Conservation (phyloP, 306 rosid species). For the Cicer bijugum region DNA sequence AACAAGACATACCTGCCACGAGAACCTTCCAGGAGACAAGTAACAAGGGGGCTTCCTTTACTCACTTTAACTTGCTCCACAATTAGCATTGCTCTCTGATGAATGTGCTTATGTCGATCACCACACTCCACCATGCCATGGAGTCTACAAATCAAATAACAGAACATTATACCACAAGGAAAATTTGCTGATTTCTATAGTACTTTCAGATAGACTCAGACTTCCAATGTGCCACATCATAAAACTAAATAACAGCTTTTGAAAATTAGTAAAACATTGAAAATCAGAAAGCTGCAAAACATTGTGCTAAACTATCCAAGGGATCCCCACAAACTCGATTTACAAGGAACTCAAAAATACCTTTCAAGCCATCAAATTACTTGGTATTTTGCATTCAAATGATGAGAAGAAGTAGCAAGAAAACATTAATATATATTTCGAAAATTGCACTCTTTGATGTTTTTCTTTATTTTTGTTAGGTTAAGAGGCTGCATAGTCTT, state of each 20-base stretch:
- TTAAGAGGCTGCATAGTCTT: slow-evolving; percentile 24
- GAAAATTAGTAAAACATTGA: slow-evolving; percentile 14
- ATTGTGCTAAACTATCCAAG: slow-evolving; percentile 26
- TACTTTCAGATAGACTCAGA: slow-evolving; percentile 26
- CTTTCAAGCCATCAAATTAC: slow-evolving; percentile 27
- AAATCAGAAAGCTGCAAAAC: slow-evolving; percentile 5
- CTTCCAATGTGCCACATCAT: slow-evolving; percentile 33
- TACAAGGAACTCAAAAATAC: slow-evolving; percentile 20
- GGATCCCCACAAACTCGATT: slow-evolving; percentile 9
- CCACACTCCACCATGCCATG: slow-evolving; percentile 94
- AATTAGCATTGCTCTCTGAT: slow-evolving; percentile 80
- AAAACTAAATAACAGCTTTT: slow-evolving; percentile 31
- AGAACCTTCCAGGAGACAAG: slow-evolving; percentile 94
- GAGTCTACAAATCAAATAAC: slow-evolving; percentile 60
- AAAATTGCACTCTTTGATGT: slow-evolving; percentile 4
- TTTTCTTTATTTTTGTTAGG: slow-evolving; percentile 22
- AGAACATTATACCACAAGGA: slow-evolving; percentile 10
- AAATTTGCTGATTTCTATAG: slow-evolving; percentile 24
- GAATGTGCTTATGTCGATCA: slow-evolving; percentile 77
- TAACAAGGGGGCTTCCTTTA: slow-evolving; percentile 89
- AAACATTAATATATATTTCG: slow-evolving; percentile 9
- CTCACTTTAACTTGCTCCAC: slow-evolving; percentile 98
- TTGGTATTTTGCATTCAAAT: slow-evolving; percentile 26
- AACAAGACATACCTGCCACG: slow-evolving; percentile 76
- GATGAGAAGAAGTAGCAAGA: slow-evolving; percentile 13